A percentile compares a stretch with the other conserved stretches of the same genome.
phyloP scores from a whole-genome alignment of 148 eudicot genomes.

The Silene latifolia region DNA sequence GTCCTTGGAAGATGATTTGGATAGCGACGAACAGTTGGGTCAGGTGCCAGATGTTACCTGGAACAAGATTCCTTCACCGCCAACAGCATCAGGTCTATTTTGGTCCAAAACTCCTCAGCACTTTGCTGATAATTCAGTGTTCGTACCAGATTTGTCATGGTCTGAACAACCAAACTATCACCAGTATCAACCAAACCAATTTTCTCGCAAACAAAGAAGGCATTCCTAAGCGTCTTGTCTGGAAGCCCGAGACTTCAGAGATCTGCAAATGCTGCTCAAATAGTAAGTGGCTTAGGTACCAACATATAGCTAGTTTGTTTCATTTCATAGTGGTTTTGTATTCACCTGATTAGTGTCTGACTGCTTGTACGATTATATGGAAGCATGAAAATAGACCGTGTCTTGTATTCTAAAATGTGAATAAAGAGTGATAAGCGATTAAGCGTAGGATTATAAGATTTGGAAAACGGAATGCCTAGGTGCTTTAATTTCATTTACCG shows the following conservation, averaged over 20 bases:
- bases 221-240: constrained; percentile 25
- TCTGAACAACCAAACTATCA: constrained; percentile 16
- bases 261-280: neutral
- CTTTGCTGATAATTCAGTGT: constrained; percentile 34
- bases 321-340: constrained; percentile 1
- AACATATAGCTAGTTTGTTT: constrained; percentile 7
- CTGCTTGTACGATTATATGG: neutral
- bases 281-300: constrained; percentile 6
- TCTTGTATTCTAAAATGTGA: constrained; percentile 3
- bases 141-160: constrained; percentile 67
- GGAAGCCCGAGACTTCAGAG: neutral
- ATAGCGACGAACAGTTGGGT: constrained; percentile 60
- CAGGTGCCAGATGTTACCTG: constrained; percentile 79
- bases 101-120: constrained; percentile 60
- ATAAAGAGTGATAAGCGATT: neutral
- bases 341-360: constrained; percentile 4
- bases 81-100: constrained; percentile 72
- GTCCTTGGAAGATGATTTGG: constrained; percentile 64
- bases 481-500: neutral
- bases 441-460: neutral
- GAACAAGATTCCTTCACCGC: constrained; percentile 71
- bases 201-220: constrained; percentile 38
- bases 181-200: constrained; percentile 26
- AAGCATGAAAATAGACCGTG: neutral
- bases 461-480: neutral